Conservation (phyloP, 2,329 filamentous ascomycete genomes). For the Colletotrichum caudatum region DNA sequence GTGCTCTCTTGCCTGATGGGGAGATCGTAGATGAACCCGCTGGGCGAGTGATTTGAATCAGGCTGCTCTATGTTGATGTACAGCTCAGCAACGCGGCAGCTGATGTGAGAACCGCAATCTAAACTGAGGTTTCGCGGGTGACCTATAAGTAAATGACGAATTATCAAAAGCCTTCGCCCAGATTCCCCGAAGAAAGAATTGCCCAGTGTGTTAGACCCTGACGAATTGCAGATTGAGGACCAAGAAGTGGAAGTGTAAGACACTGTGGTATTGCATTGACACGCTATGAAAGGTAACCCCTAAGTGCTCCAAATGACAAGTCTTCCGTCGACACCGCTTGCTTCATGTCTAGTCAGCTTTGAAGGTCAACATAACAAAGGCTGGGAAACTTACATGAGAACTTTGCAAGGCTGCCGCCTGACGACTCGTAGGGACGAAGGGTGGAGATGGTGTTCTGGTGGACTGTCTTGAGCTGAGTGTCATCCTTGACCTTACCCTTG, state of each 20-base stretch:
- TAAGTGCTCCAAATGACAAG: conserved; percentile 83
- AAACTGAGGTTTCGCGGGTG: background rate
- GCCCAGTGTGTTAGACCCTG: background rate
- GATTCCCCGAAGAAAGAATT: background rate
- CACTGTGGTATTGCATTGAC: conserved; percentile 34
- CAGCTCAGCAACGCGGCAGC: background rate
- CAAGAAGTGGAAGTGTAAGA: conserved; percentile 7
- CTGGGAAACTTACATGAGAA: conserved; percentile 81
- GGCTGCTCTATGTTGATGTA: background rate
- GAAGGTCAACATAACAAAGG: background rate
- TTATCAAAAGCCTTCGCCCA: background rate
- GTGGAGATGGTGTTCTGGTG: conserved; percentile 97
- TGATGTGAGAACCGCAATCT: background rate
- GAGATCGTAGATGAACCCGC: conserved; percentile 33
- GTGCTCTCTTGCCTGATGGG: conserved; percentile 1
- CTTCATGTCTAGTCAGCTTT: conserved; percentile 58
- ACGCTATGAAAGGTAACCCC: conserved; percentile 45
- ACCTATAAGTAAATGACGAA: background rate
- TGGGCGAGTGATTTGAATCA: conserved; percentile 17
- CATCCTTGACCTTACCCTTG: conserved; percentile 90
- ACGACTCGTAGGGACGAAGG: conserved; percentile 79
- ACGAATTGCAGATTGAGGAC: background rate
- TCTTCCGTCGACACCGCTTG: conserved; percentile 85
- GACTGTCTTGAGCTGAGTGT: conserved; percentile 93
- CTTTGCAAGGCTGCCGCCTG: conserved; percentile 74